phyloP scores from a whole-genome alignment of 1,284 basidiomycete species.

The Puccinia coronata region DNA sequence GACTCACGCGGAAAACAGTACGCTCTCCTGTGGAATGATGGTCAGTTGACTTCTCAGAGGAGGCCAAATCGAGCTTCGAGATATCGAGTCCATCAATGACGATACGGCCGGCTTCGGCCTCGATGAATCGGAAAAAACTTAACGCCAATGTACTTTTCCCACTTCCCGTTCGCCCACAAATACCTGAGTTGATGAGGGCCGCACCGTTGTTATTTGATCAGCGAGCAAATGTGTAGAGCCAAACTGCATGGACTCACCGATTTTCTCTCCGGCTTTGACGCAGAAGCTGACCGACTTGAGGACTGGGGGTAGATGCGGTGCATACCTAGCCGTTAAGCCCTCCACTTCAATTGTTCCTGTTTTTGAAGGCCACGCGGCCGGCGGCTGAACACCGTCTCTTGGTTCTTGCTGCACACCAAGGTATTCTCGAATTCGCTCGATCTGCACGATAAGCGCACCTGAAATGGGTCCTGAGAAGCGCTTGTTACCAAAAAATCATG shows the following conservation, averaged over 20 bases:
- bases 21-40: conserved; percentile 73
- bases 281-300: conserved; percentile 56
- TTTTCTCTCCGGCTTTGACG: conserved; percentile 57
- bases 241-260: conserved; percentile 52
- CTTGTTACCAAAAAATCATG: background rate
- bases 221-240: background rate
- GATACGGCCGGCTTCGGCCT: conserved; percentile 64
- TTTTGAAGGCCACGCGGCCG: conserved; percentile 58
- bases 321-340: conserved; percentile 57
- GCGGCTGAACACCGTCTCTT: conserved; percentile 54
- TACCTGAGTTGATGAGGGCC: background rate
- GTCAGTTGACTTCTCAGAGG: conserved; percentile 68
- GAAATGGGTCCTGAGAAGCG: background rate
- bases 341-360: conserved; percentile 56
- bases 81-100: conserved; percentile 86
- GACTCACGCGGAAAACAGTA: conserved; percentile 60
- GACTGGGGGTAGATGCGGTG: conserved; percentile 57
- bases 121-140: conserved; percentile 77
- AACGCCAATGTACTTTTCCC: conserved; percentile 88
- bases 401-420: conserved; percentile 55
- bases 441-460: background rate
- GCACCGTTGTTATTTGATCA: background rate
- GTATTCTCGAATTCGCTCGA: conserved; percentile 58
- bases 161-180: conserved; percentile 66
- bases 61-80: conserved; percentile 78